Evolutionary conservation across 2,329 filamentous ascomycete species (phyloP).

Genomic region (Aaosphaeria arxii): DNA sequence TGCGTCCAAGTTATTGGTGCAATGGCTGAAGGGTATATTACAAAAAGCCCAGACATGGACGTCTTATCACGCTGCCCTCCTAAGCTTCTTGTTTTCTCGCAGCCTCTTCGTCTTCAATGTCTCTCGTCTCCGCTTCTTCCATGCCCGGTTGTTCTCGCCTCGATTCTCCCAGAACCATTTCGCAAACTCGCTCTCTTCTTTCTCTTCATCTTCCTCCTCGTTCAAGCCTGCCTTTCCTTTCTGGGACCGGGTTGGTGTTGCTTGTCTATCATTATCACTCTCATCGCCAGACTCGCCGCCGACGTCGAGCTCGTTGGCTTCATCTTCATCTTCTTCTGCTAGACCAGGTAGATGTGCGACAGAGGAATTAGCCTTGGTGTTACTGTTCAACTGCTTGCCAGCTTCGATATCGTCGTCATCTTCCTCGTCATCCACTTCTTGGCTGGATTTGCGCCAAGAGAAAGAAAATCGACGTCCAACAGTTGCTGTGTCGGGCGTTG

Average conservation of each 20-base stretch:
- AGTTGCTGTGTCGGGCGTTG: slow-evolving; percentile 89
- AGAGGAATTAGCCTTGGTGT: slow-evolving; percentile 27
- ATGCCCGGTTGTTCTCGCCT: slow-evolving; percentile 47
- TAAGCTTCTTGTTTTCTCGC: slow-evolving; percentile 55
- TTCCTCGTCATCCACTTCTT: slow-evolving; percentile 46
- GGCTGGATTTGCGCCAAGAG: slow-evolving; percentile 36
- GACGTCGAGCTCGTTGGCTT: slow-evolving; percentile 13
- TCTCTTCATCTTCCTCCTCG: slow-evolving; percentile 11
- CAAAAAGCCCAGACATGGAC: background rate
- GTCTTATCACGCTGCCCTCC: background rate
- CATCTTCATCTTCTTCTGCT: slow-evolving; percentile 25
- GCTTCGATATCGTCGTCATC: slow-evolving; percentile 32
- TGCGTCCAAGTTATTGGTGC: no score
- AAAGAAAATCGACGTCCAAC: slow-evolving; percentile 63
- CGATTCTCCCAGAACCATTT: slow-evolving; percentile 60
- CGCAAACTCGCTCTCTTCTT: slow-evolving; percentile 56
- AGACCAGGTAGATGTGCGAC: slow-evolving; percentile 14
- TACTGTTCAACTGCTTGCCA: slow-evolving; percentile 22
- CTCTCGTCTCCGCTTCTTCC: slow-evolving; percentile 57
- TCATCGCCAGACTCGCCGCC: slow-evolving; percentile 10
- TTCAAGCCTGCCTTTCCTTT: background rate
- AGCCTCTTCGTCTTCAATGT: slow-evolving; percentile 59
- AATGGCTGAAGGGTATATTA: no score
- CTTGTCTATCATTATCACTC: slow-evolving; percentile 13
- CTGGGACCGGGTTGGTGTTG: slow-evolving; percentile 8